A percentile compares a stretch with the other conserved stretches of the same genome.
These are phyloP conservation scores for Teratosphaeria destructans DNA, from an alignment of 2,329 filamentous ascomycete genomes.

Conservation along the genomic window DNA sequence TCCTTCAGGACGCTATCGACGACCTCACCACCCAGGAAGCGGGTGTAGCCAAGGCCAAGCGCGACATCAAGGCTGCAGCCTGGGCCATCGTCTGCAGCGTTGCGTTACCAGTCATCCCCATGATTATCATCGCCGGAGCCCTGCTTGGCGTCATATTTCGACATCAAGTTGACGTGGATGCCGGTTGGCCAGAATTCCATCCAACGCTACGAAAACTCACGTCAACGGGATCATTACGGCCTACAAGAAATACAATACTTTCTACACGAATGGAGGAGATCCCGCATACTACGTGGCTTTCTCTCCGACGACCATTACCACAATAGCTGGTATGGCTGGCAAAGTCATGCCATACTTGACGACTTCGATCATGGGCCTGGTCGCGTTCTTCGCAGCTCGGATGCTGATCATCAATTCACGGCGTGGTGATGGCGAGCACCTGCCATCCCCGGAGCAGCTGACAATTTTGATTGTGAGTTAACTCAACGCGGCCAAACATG, in stretches of 20 bases:
- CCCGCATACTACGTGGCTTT: background rate
- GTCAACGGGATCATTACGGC: background rate
- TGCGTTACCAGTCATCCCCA: background rate
- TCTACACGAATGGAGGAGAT: background rate
- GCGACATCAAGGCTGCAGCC: background rate
- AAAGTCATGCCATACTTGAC: slow-evolving; percentile 6
- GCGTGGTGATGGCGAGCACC: background rate
- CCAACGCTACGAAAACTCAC: background rate
- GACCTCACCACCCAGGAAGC: background rate
- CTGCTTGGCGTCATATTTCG: background rate
- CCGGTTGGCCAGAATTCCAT: background rate
- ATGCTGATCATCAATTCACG: slow-evolving; percentile 1
- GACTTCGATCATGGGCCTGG: slow-evolving; percentile 5
- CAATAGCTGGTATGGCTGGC: slow-evolving; percentile 4
- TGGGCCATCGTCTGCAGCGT: background rate
- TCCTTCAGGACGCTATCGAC: background rate
- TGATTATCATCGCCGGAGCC: background rate
- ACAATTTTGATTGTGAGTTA: background rate
- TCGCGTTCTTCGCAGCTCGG: slow-evolving; percentile 6
- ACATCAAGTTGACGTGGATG: background rate
- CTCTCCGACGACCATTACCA: slow-evolving; percentile 3
- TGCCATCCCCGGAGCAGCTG: background rate
- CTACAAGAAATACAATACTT: background rate
- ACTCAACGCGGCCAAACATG: background rate
- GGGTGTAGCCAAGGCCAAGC: background rate